phyloP scores from a whole-genome alignment of 352 stramenopile genomes.

The Pythium insidiosum region DNA sequence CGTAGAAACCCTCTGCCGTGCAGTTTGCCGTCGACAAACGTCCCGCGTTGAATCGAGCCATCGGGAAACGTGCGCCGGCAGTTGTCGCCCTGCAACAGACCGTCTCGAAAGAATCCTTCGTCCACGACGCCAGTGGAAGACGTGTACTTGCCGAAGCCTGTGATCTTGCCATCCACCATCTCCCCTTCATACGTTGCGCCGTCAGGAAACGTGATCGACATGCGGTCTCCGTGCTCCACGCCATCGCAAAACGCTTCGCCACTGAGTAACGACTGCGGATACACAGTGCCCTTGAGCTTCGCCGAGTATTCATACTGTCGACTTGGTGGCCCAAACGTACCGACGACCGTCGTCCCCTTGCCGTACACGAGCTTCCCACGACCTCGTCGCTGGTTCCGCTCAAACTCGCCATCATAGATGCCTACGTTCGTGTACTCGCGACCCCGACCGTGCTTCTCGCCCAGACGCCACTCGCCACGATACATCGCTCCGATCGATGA shows the following conservation, averaged over 20 bases:
- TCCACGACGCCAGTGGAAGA: slow-evolving; percentile 58
- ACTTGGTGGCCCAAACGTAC: slow-evolving; percentile 36
- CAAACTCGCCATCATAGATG: slow-evolving; percentile 57
- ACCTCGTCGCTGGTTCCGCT: slow-evolving; percentile 26
- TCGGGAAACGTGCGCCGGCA: slow-evolving; percentile 41
- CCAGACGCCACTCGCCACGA: slow-evolving; percentile 34
- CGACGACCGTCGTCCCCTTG: slow-evolving; percentile 35
- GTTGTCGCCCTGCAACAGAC: slow-evolving; percentile 36
- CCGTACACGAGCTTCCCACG: slow-evolving; percentile 47
- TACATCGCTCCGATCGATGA: slow-evolving; percentile 58
- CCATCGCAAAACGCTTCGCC: slow-evolving; percentile 39
- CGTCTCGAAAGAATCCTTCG: slow-evolving; percentile 53
- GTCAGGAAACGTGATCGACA: slow-evolving; percentile 48
- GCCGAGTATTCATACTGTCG: slow-evolving; percentile 35
- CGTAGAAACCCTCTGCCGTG: slow-evolving; percentile 28
- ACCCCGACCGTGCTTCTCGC: slow-evolving; percentile 40
- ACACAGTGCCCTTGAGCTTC: slow-evolving; percentile 23
- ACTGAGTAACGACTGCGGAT: slow-evolving; percentile 37
- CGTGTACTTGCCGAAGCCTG: slow-evolving; percentile 41
- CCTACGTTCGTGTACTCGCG: slow-evolving; percentile 58
- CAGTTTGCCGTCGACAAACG: slow-evolving; percentile 35
- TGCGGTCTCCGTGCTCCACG: slow-evolving; percentile 33
- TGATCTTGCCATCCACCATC: slow-evolving; percentile 50
- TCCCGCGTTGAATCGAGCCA: slow-evolving; percentile 31
- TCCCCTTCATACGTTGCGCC: slow-evolving; percentile 55